These are phyloP conservation scores for Saccharomyces eubayanus DNA, from an alignment of 805 yeast genomes.

Conservation along the genomic window DNA sequence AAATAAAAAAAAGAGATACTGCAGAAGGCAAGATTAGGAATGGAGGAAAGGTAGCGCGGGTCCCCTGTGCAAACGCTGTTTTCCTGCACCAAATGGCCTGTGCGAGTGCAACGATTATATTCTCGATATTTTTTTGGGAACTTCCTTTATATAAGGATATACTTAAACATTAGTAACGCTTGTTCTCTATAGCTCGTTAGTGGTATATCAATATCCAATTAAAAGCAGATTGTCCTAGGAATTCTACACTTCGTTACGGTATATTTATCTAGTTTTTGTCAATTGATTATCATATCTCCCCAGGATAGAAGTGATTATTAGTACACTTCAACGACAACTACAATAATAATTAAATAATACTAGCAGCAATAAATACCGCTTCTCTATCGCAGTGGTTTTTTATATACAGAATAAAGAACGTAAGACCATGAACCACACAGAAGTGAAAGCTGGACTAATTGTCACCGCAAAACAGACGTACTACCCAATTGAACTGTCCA, in stretches of 20 bases:
- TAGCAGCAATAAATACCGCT: not conserved
- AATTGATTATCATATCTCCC: not conserved
- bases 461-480: conserved; percentile 38
- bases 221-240: not conserved
- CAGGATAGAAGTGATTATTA: not conserved
- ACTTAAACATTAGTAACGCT: not conserved
- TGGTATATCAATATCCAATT: not conserved
- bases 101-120: not conserved
- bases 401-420: not conserved
- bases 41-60: not conserved
- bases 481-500: conserved; percentile 42
- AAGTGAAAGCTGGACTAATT: conserved; percentile 24
- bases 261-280: not conserved
- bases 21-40: not conserved
- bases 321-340: not conserved
- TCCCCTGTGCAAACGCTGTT: not conserved
- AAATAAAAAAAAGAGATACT: not conserved
- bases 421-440: conserved; percentile 1
- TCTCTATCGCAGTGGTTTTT: not conserved
- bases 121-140: not conserved
- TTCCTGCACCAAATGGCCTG: not conserved
- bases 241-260: not conserved
- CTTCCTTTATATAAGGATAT: not conserved
- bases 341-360: not conserved
- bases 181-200: not conserved